A percentile compares a stretch with the other conserved stretches of the same genome.
Evolutionary conservation across 331 rosid species (phyloP).

Genomic region (Acacia pycnantha): DNA sequence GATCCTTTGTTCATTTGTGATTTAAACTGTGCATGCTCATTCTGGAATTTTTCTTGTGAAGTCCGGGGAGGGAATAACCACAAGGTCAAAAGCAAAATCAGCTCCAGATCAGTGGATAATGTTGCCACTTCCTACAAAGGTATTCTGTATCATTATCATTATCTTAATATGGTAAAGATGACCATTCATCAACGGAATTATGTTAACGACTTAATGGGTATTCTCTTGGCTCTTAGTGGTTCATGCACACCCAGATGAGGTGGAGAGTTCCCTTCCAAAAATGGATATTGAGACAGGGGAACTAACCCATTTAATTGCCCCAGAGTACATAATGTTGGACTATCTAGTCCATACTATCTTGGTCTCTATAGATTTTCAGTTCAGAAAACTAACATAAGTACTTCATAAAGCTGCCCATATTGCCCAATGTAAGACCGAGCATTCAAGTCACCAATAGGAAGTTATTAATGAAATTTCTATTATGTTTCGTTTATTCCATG

Average conservation of each 20-base stretch:
- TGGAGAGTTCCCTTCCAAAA: not conserved
- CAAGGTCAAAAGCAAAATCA: conserved; percentile 77
- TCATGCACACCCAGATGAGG: not conserved
- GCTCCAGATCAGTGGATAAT: conserved; percentile 78
- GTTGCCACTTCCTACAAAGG: conserved; percentile 78
- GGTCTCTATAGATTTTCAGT: not conserved
- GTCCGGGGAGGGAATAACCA: conserved; percentile 67
- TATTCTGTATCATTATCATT: conserved; percentile 19
- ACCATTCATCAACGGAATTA: not conserved
- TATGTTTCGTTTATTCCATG: not conserved
- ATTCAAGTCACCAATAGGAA: not conserved
- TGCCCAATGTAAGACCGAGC: not conserved
- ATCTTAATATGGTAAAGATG: not conserved
- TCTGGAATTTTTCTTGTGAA: conserved; percentile 34
- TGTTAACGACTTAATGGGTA: not conserved
- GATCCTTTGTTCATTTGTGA: not conserved
- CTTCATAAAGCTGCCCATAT: not conserved
- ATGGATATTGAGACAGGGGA: not conserved
- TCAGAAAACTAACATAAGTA: not conserved
- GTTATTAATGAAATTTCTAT: not conserved
- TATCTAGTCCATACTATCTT: not conserved
- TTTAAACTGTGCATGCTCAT: conserved; percentile 25
- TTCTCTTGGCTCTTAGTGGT: not conserved
- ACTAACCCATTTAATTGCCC: not conserved
- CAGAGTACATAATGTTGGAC: not conserved